phyloP scores from a whole-genome alignment of 371 early-diverging fungal species.

The Modicella reniformis region DNA sequence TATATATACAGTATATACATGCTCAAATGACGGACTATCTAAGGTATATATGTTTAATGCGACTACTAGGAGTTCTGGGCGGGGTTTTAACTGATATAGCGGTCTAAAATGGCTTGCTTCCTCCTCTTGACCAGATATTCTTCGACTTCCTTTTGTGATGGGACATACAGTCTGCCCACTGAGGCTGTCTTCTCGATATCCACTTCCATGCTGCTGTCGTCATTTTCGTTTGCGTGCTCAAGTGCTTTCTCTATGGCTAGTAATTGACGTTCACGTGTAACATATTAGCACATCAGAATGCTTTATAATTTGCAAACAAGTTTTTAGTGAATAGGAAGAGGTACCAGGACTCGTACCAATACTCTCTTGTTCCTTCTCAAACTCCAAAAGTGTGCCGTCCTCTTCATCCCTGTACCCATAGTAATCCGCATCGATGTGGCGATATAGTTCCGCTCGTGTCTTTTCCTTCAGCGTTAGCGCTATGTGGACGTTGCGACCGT shows the following conservation, averaged over 20 bases:
- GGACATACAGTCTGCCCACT: conserved; percentile 58
- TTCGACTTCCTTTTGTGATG: conserved; percentile 80
- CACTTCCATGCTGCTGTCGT: conserved; percentile 55
- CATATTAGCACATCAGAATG: background rate
- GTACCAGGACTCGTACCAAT: conserved; percentile 41
- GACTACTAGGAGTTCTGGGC: conserved; percentile 5
- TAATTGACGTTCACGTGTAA: background rate
- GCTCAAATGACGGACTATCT: too few relatives aligned
- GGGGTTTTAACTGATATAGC: conserved; percentile 48
- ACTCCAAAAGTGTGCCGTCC: conserved; percentile 81
- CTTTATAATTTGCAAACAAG: too few relatives aligned
- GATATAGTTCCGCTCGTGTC: conserved; percentile 77
- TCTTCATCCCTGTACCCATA: conserved; percentile 96
- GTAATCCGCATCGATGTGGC: conserved; percentile 91
- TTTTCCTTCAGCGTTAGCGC: conserved; percentile 57
- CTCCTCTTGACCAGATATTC: conserved; percentile 75
- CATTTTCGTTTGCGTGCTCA: conserved; percentile 44
- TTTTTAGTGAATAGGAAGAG: background rate
- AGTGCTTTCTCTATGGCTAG: conserved; percentile 43
- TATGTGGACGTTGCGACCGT: background rate
- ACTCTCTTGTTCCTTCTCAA: conserved; percentile 73
- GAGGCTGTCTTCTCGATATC: conserved; percentile 35
- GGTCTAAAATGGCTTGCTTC: conserved; percentile 63
- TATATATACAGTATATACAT: too few relatives aligned
- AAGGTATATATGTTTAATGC: background rate